Percentiles rank a stretch among this genome's conserved stretches.
These are phyloP conservation scores for Catunica adiposa DNA, from an alignment of 2,329 filamentous ascomycete species.

Conservation along the genomic window DNA sequence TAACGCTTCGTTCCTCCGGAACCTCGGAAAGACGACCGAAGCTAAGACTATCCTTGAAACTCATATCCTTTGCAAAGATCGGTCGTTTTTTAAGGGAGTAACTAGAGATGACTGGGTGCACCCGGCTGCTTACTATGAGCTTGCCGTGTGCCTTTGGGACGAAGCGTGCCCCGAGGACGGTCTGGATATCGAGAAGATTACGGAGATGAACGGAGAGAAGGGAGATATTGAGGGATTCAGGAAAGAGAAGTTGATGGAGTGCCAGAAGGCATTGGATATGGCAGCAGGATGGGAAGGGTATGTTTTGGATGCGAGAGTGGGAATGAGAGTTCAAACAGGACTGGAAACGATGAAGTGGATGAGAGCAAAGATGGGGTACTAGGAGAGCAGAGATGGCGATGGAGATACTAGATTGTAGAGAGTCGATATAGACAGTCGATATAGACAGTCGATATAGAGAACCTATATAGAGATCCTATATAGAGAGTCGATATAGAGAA, in stretches of 20 bases:
- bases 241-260: constrained; percentile 38
- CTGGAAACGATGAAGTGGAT: constrained; percentile 48
- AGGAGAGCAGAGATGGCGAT: background rate
- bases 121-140: constrained; percentile 70
- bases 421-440: background rate
- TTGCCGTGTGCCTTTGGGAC: constrained; percentile 66
- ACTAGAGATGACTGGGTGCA: constrained; percentile 53
- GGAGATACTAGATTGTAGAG: background rate
- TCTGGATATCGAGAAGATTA: constrained; percentile 6
- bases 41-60: constrained; percentile 48
- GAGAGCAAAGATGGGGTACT: constrained; percentile 22
- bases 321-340: constrained; percentile 55
- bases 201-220: background rate
- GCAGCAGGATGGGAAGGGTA: constrained; percentile 55
- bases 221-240: constrained; percentile 23
- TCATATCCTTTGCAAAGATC: constrained; percentile 46
- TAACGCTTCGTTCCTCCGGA: constrained; percentile 47
- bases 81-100: constrained; percentile 38
- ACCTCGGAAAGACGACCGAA: constrained; percentile 43
- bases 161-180: constrained; percentile 34
- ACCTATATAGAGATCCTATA: too few species aligned
- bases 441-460: background rate
- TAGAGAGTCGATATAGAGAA: too few species aligned
- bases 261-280: constrained; percentile 47
- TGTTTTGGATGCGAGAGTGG: constrained; percentile 57